Base-by-base conservation (phyloP, 148 eudicot genomes). In the Nepenthes gracilis region DNA sequence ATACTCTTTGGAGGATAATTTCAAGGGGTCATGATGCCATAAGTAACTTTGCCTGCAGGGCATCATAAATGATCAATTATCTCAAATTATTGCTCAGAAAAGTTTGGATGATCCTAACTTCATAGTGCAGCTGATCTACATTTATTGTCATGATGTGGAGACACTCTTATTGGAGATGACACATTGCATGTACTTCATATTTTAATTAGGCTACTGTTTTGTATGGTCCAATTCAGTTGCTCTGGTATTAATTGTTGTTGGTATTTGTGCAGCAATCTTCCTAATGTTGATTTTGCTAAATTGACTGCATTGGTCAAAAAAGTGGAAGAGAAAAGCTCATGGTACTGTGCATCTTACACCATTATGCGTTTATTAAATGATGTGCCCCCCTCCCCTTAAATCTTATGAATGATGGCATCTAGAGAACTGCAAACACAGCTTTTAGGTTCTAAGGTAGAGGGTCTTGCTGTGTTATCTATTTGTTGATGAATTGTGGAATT, bases 301-400 rank as follows among this genome's bases (percentile, higher is more conserved):
- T 33, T 67, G 36, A 12, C 49, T 13, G 43, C 33, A 49, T 37
- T 52, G 15, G 72, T 57, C 32, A 65, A 47, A 64, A 38, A 37
- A 2, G 62, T 73, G 60, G 77, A 63, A 47, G 72, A 73, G 61
- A 68, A 68, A 55, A 73, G 72, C 52, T 36, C 43, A 48, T 11
- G 72, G 77, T 68, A 67, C 5, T 10, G 2, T 8, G 33, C 10
- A 9, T 1, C 40, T 35, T 40, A 48, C 45, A 23, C 23, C 23
- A 0, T 40, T 40, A 40, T 3, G 45, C 45, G 8, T 40, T 40
- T 40, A 4, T 40, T 40, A 40, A 40, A 40, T 65, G 34, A 37
- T 40, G 8, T 40, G 4, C 45, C 45, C 45, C 45, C 8, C 45
- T 3, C 45, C 45, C 45, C 45, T 40, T 8, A 40, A 40, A 8